Conservation (phyloP, 345 rosid genomes). For the Populus simonii region DNA sequence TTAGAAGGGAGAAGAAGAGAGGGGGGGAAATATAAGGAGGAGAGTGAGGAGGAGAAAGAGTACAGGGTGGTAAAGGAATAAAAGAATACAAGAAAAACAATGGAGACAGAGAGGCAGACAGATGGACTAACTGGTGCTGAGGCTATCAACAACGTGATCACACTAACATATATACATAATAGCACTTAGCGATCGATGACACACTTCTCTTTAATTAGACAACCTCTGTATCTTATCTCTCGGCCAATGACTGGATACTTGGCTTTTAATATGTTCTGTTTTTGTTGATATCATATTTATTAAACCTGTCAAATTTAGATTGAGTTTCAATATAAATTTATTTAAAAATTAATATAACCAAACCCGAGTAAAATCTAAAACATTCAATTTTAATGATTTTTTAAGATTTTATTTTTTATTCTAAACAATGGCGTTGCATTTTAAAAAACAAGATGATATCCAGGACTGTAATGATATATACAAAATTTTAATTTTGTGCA, state of each 20-base stretch:
- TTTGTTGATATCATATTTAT: neutral
- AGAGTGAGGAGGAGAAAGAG: slow-evolving; percentile 3
- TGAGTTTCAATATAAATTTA: too few species aligned
- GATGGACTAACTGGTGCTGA: slow-evolving; percentile 30
- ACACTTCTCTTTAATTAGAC: neutral
- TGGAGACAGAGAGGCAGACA: slow-evolving; percentile 61
- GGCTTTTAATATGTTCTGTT: neutral
- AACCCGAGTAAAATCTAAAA: too few species aligned
- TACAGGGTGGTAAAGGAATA: slow-evolving; percentile 14
- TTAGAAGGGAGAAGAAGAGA: neutral
- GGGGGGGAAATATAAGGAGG: slow-evolving; percentile 23
- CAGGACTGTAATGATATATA: too few species aligned
- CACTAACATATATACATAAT: neutral
- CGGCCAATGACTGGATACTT: neutral
- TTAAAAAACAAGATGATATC: too few species aligned
- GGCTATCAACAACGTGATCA: slow-evolving; percentile 45
- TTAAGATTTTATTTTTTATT: too few species aligned
- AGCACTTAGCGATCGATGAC: too few species aligned
- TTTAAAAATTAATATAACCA: too few species aligned
- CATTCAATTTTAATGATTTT: too few species aligned
- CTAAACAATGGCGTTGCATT: too few species aligned
- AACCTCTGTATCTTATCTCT: neutral
- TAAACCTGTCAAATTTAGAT: too few species aligned
- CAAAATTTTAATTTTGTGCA: too few species aligned
- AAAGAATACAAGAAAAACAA: slow-evolving; percentile 28